A percentile compares a stretch with the other conserved stretches of the same genome.
Conservation (phyloP, 345 rosid species). For the Gossypium stocksii region DNA sequence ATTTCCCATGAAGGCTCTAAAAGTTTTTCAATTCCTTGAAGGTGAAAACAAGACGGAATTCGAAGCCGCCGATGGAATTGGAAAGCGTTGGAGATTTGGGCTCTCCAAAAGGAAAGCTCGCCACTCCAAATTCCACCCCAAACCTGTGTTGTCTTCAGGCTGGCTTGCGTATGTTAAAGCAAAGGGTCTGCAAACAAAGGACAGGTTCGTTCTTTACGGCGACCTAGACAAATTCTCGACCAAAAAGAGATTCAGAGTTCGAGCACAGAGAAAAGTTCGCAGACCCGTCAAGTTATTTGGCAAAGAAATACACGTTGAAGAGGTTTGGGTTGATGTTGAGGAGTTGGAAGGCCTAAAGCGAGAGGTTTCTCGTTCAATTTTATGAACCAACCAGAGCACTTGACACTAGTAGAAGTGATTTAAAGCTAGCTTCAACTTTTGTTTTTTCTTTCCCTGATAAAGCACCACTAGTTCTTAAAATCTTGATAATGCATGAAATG, state of each 20-base stretch:
- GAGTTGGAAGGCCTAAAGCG: background rate
- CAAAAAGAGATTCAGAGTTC: background rate
- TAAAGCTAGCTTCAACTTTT: no score
- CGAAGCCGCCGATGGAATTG: background rate
- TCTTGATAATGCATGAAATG: no score
- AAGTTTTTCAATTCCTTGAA: background rate
- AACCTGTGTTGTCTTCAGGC: slow-evolving; percentile 8
- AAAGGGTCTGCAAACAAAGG: background rate
- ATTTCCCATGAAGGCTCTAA: background rate
- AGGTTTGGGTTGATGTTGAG: background rate
- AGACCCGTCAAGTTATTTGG: background rate
- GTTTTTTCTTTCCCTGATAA: no score
- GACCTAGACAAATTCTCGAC: background rate
- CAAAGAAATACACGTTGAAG: background rate
- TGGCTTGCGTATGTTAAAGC: background rate
- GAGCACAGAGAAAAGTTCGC: background rate
- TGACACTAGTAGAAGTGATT: no score
- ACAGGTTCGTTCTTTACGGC: background rate
- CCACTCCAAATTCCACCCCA: background rate
- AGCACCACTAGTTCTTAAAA: no score
- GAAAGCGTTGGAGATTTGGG: background rate
- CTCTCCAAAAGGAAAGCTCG: slow-evolving; percentile 8
- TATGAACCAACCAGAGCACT: background rate
- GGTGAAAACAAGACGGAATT: background rate
- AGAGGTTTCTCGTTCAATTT: background rate